Base-by-base conservation (phyloP, 345 rosid genomes). In the Populus deltoides region DNA sequence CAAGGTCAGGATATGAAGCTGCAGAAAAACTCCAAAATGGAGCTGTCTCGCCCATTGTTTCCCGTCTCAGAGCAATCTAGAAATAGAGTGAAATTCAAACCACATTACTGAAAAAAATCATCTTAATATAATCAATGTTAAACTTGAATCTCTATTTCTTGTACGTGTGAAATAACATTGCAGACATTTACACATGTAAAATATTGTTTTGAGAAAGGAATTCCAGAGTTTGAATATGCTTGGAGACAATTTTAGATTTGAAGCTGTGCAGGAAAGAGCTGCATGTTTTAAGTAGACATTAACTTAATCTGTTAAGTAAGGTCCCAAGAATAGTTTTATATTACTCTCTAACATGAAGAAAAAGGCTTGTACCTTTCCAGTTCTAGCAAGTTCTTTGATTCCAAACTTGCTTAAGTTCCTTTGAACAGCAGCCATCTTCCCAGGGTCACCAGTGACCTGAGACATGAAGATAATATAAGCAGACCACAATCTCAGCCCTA, bases 371-470 rank as follows among this genome's bases (percentile, higher is more conserved):
- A 90, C 94, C 92, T 89, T 90, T 72, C 94, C 94, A 6, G 94
- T 90, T 87, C 98, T 87, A 15, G 86, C 93, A 83, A 95, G 87
- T 88, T 95, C 98, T 83, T 82, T 88, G 83, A 95, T 90, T 72
- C 94, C 92, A 85, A 95, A 93, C 79, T 95, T 95, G 85, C 87
- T 87, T 76, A 95, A 81, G 83, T 92, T 95, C 85, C 96, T 90
- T 73, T 85, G 91, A 39, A 93, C 93, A 74, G 98, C 99, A 83
- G 77, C 91, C 87, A 93, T 90, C 84, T 95, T 95, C 43, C 99
- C 99, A 53, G 98, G 99, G 83, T 93, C 99, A 77, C 99, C 99
- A 66, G 98, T 95, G 47, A 93, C 96, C 99, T 95, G 72, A 65
- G 24, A 27, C 36, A 41, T 29, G 43, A 62, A 24, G 35, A 59